Evolutionary conservation across 2,329 filamentous ascomycete species (phyloP), one percentile per base, ranked within the genome.

Genomic region (Trematosphaeria pertusa): DNA sequence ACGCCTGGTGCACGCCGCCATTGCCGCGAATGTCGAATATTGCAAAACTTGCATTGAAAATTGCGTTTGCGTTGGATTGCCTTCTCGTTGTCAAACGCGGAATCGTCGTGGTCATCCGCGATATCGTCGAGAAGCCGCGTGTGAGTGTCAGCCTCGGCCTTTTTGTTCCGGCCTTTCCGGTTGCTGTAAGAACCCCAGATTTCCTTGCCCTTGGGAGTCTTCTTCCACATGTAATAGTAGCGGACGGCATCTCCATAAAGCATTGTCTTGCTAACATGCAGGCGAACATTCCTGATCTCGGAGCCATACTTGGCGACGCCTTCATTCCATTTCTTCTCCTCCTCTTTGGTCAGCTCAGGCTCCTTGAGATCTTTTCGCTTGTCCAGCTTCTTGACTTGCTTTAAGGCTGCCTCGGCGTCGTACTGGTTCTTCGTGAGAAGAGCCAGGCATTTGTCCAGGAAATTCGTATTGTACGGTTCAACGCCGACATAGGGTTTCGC

Each of bases 141-240:
- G 36, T 86, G 87, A 6, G 35, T 19, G 45, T 74, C 75, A 22
- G 73, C 69, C 17, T 73, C 63, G 14, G 72, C 83, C 60, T 85
- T 87, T 65, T 95, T 90, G 73, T 94, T 96, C 71, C 93, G 95
- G 46, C 90, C 89, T 67, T 95, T 96, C 35, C 93, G 85, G 9
- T 89, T 91, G 39, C 89, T 85, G 62, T 88, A 96, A 56, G 86
- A 89, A 49, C 91, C 91, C 92, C 94, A 97, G 17, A 99, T 86
- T 60, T 94, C 86, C 65, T 84, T 87, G 31, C 94, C 94, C 48
- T 87, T 86, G 2, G 87, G 82, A 0, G 91, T 91, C 73, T 97
- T 97, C 76, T 99, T 99, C 94, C 94, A 99, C 56, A 89, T 89
- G 70, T 99, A 99, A 73, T 97, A 99, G 67, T 89, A 95, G 3